Evolutionary conservation across 306 rosid genomes (phyloP).

Genomic region (Medicago arabica): DNA sequence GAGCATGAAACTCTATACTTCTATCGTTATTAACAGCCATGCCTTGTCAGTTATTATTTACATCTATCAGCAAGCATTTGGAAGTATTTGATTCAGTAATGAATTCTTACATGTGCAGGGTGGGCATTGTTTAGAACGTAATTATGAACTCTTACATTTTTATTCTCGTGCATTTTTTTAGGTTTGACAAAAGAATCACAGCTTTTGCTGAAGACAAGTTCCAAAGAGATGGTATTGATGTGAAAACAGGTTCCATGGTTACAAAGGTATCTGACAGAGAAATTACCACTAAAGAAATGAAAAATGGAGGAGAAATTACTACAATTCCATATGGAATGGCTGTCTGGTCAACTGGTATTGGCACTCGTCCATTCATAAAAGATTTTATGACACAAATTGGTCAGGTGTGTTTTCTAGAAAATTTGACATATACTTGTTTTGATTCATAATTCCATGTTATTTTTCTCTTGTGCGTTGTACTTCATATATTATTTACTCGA

Average conservation of each 20-base stretch:
- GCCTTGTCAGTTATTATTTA: conserved; percentile 6
- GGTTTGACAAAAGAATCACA: conserved; percentile 98
- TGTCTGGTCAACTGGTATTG: conserved; percentile 98
- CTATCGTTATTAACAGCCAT: conserved; percentile 20
- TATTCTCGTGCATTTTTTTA: conserved; percentile 44
- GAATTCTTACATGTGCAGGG: conserved; percentile 12
- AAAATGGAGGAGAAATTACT: conserved; percentile 75
- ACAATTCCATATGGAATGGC: conserved; percentile 95
- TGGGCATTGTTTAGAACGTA: background rate
- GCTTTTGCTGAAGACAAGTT: conserved; percentile 88
- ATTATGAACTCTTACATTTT: conserved; percentile 1
- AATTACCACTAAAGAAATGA: conserved; percentile 84
- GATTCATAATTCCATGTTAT: conserved; percentile 11
- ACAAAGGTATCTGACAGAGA: conserved; percentile 83
- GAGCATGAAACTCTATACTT: conserved; percentile 31
- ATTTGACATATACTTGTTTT: conserved; percentile 29
- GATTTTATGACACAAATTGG: conserved; percentile 94
- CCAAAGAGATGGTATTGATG: conserved; percentile 79
- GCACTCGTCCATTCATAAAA: conserved; percentile 82
- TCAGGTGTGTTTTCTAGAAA: conserved; percentile 65
- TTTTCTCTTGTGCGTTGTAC: conserved; percentile 22
- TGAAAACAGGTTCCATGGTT: conserved; percentile 96
- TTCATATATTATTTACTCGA: conserved; percentile 21
- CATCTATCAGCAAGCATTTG: conserved; percentile 50
- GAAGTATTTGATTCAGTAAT: conserved; percentile 36